Conservation (phyloP, 1,284 basidiomycete species). For the Thecaphora thlaspeos region DNA sequence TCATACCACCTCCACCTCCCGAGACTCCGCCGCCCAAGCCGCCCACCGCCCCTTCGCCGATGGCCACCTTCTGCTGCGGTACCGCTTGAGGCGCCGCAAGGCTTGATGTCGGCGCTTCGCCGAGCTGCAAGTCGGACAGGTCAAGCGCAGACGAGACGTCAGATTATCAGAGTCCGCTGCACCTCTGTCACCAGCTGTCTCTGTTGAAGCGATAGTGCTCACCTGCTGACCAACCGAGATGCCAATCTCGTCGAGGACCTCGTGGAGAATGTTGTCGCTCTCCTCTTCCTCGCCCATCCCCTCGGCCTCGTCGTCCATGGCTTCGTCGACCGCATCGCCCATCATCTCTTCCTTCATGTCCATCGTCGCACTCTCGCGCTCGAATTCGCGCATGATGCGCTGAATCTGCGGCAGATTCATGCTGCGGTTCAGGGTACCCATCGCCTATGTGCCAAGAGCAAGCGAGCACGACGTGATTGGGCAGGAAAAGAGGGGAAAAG, state of each 20-base stretch:
- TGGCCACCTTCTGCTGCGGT: constrained; percentile 42
- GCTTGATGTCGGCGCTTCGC: constrained; percentile 41
- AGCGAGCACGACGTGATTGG: neutral
- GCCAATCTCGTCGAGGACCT: constrained; percentile 97
- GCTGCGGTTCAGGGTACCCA: constrained; percentile 95
- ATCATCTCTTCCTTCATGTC: constrained; percentile 99
- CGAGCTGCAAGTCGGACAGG: constrained; percentile 27
- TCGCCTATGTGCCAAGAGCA: constrained; percentile 70
- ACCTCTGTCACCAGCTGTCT: too few relatives aligned
- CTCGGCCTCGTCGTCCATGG: constrained; percentile 85
- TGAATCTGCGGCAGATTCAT: constrained; percentile 93
- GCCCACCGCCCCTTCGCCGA: constrained; percentile 46
- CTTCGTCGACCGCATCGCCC: constrained; percentile 96
- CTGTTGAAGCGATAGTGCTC: constrained; percentile 43
- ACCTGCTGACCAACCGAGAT: constrained; percentile 88
- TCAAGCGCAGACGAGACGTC: neutral
- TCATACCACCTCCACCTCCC: constrained; percentile 16
- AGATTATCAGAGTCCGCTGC: constrained; percentile 1
- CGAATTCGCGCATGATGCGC: constrained; percentile 95
- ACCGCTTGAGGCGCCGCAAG: constrained; percentile 37
- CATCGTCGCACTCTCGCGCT: constrained; percentile 95
- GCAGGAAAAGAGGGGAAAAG: neutral
- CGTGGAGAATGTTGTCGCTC: constrained; percentile 89
- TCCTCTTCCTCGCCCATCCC: constrained; percentile 80
- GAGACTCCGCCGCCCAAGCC: neutral